A percentile compares a stretch with the other conserved stretches of the same genome.
Conservation (phyloP, 306 rosid genomes). For the Trichosanthes cucumerina region DNA sequence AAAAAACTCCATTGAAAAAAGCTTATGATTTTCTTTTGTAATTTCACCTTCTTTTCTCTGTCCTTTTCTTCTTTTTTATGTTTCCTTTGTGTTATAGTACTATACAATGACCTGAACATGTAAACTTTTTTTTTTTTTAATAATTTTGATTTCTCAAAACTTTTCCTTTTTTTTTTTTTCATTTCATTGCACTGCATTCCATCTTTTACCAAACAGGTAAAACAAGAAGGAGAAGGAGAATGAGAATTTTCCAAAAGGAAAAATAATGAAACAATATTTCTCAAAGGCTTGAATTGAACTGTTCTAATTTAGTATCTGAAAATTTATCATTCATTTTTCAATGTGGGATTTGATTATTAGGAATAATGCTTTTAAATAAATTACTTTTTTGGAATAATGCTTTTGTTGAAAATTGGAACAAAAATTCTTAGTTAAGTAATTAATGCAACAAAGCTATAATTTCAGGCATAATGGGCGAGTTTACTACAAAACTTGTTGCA, state of each 20-base stretch:
- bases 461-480: too few relatives aligned
- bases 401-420: background rate
- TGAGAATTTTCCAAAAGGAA: background rate
- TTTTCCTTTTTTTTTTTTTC: background rate
- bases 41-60: slow-evolving; percentile 2
- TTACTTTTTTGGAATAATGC: background rate
- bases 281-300: background rate
- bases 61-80: background rate
- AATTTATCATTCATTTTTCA: background rate
- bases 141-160: background rate
- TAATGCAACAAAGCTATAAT: slow-evolving; percentile 11
- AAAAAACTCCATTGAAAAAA: background rate
- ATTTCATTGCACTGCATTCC: background rate
- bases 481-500: slow-evolving; percentile 64
- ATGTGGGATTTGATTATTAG: slow-evolving; percentile 16
- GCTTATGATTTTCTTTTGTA: background rate
- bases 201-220: background rate
- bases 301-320: background rate
- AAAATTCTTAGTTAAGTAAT: background rate
- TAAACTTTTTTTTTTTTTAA: too few relatives aligned
- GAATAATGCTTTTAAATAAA: too few relatives aligned
- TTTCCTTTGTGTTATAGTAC: slow-evolving; percentile 3
- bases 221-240: background rate
- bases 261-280: background rate
- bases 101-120: background rate